phyloP scores from a whole-genome alignment of 1,284 basidiomycete species.

The Moesziomyces aphidis region DNA sequence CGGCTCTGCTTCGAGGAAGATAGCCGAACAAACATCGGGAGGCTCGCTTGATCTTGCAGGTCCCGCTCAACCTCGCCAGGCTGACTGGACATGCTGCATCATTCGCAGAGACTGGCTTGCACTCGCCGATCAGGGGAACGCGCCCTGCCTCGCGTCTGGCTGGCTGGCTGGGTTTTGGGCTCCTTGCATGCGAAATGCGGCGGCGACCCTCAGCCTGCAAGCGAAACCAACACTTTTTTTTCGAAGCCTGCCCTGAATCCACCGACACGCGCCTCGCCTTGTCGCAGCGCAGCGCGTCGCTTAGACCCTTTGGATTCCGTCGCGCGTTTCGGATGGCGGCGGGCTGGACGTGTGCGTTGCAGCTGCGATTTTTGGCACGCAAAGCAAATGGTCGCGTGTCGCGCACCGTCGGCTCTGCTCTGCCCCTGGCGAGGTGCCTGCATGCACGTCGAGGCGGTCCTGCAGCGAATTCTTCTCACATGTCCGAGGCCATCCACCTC shows the following conservation, averaged over 20 bases:
- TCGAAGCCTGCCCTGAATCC: not conserved
- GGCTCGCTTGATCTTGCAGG: slow-evolving; percentile 2
- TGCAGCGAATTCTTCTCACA: slow-evolving; percentile 42
- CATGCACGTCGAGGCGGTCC: slow-evolving; percentile 21
- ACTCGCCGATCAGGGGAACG: not conserved
- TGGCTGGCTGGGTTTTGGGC: slow-evolving; percentile 3
- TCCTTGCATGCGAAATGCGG: slow-evolving; percentile 40
- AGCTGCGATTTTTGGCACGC: not conserved
- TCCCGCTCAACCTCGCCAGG: not conserved
- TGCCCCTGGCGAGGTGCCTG: slow-evolving; percentile 13
- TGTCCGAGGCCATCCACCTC: slow-evolving; percentile 21
- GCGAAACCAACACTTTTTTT: slow-evolving; percentile 15
- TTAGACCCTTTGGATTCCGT: not conserved
- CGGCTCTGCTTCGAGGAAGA: slow-evolving; percentile 2
- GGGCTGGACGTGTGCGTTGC: not conserved
- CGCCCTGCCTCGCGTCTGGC: not conserved
- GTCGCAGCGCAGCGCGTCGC: slow-evolving; percentile 11
- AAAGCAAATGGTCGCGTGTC: too few relatives aligned
- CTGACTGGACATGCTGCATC: too few relatives aligned
- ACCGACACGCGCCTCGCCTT: not conserved
- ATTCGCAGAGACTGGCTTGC: too few relatives aligned
- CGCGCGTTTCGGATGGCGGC: slow-evolving; percentile 4
- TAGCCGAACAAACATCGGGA: slow-evolving; percentile 22
- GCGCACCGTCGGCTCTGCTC: too few relatives aligned
- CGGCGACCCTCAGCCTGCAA: slow-evolving; percentile 4